Percentiles rank a stretch among this genome's conserved stretches.
phyloP scores from a whole-genome alignment of 2,329 filamentous ascomycete species.

The Aquanectria penicillioides region DNA sequence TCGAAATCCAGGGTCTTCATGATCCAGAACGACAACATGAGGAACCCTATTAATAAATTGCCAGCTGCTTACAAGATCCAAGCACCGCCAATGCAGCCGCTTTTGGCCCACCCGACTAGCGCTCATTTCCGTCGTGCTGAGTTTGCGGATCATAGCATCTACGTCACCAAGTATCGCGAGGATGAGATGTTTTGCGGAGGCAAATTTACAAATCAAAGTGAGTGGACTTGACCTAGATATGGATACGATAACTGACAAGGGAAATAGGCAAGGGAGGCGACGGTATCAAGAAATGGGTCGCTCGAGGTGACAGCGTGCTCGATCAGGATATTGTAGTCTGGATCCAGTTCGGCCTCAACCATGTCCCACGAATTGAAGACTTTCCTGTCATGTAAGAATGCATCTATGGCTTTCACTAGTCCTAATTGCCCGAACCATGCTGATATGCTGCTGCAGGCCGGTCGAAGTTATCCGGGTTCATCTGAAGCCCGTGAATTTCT shows the following conservation, averaged over 20 bases:
- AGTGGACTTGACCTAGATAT: background rate
- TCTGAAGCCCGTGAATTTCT: slow-evolving; percentile 61
- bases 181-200: slow-evolving; percentile 69
- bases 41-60: slow-evolving; percentile 14
- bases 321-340: slow-evolving; percentile 67
- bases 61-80: slow-evolving; percentile 13
- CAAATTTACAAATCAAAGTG: slow-evolving; percentile 56
- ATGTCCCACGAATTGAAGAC: slow-evolving; percentile 64
- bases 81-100: slow-evolving; percentile 12
- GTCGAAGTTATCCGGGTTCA: slow-evolving; percentile 62
- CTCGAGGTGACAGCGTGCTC: slow-evolving; percentile 62
- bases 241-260: background rate
- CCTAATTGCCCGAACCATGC: background rate
- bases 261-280: slow-evolving; percentile 2
- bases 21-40: slow-evolving; percentile 10
- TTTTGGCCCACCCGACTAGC: slow-evolving; percentile 7
- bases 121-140: slow-evolving; percentile 11
- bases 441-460: slow-evolving; percentile 42
- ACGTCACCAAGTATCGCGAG: slow-evolving; percentile 55
- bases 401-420: too few relatives aligned
- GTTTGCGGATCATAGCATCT: slow-evolving; percentile 22
- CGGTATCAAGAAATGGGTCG: slow-evolving; percentile 48
- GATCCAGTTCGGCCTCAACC: slow-evolving; percentile 65
- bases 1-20: slow-evolving; percentile 12
- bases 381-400: slow-evolving; percentile 62